Evolutionary conservation across 768 basidiomycete species (phyloP), one percentile per base, ranked within the genome.

Genomic region (Amylocystis lapponica): DNA sequence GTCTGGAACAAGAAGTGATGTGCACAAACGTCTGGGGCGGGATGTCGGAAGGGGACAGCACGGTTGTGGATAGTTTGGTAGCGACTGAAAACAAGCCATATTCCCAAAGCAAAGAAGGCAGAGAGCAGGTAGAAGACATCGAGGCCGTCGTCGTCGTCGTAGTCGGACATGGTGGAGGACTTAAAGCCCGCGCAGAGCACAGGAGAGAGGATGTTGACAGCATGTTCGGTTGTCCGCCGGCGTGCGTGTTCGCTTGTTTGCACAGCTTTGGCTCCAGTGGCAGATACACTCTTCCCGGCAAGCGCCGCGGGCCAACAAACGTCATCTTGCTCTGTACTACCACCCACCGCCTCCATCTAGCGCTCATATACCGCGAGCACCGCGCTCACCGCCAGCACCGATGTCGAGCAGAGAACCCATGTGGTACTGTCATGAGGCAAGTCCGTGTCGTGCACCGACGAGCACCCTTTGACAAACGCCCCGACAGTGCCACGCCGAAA

Each of bases 401-500:
- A 86, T 87, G 85, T 81, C 86, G 12, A 69, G 73, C 17, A 70
- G 83, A 62, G 82, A 84, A 49, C 79, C 84, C 4, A 59, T 86
- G 54, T 90, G 86, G 86, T 88, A 68, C 54, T 89, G 86, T 51
- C 84, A 89, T 57, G 69, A 86, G 66, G 86, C 81, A 32, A 13
- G 64, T 56, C 3, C 25, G 12, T 19, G 19, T 7, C 26, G n/a
- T 22, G 48, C 41, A 10, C 14, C 7, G 5, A 29, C 17, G 19
- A 35, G 36, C 36, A 37, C 14, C 19, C 16, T 48, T 33, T 43
- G 36, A 44, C 33, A 48, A 19, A 40, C 40, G 27, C 5, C 41
- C 38, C 25, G 33, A 46, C 56, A 93, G 91, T 95, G 92, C 58
- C 74, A 81, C 60, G 80, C 86, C 41, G 88, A 94, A 66, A 93